These are phyloP conservation scores for Cyberlindnera bimundalis DNA, from an alignment of 805 yeast genomes.

Conservation along the genomic window DNA sequence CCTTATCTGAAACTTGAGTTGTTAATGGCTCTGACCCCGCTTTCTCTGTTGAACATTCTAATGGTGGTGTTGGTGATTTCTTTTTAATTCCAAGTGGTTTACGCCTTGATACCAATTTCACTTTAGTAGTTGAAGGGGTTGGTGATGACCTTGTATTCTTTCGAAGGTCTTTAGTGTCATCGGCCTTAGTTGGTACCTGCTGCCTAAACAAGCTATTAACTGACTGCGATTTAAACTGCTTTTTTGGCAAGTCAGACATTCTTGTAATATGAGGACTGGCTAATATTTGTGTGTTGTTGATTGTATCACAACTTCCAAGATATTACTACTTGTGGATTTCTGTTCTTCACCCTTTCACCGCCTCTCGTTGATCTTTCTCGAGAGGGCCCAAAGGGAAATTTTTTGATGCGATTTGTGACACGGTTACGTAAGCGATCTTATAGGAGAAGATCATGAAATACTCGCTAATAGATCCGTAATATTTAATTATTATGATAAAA, in stretches of 20 bases:
- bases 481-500: too few relatives aligned
- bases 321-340: too few relatives aligned
- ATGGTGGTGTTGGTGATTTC: slow-evolving; percentile 6
- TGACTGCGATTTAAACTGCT: slow-evolving; percentile 29
- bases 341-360: too few relatives aligned
- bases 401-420: too few relatives aligned
- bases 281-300: too few relatives aligned
- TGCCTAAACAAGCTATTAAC: slow-evolving; percentile 28
- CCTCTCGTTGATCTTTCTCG: too few relatives aligned
- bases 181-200: slow-evolving; percentile 12
- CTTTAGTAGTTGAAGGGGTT: slow-evolving; percentile 18
- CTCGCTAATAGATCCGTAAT: too few relatives aligned
- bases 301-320: too few relatives aligned
- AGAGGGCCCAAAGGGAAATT: too few relatives aligned
- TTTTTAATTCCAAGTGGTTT: slow-evolving; percentile 5
- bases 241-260: slow-evolving; percentile 20
- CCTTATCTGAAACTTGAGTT: not conserved
- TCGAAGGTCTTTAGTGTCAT: not conserved
- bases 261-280: too few relatives aligned
- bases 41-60: not conserved
- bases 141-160: slow-evolving; percentile 15
- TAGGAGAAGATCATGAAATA: too few relatives aligned
- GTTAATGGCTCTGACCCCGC: not conserved
- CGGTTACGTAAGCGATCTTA: too few relatives aligned
- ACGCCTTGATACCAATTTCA: slow-evolving; percentile 23